A percentile compares a stretch with the other conserved stretches of the same genome.
These are phyloP conservation scores for Phylloporus rhodoxanthus DNA, from an alignment of 768 basidiomycete genomes.

Conservation along the genomic window DNA sequence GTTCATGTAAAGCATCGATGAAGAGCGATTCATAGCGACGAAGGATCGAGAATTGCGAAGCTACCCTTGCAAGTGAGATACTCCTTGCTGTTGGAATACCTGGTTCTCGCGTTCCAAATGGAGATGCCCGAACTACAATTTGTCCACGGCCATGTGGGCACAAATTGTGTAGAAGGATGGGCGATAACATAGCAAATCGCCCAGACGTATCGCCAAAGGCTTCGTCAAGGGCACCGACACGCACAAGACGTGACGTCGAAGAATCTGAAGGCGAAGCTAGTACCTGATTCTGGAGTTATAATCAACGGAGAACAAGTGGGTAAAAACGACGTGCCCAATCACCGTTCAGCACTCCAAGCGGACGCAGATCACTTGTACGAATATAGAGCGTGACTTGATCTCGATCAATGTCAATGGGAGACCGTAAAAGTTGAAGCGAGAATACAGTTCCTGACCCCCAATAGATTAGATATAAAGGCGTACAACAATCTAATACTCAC, in stretches of 20 bases:
- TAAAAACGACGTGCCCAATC: constrained; percentile 60
- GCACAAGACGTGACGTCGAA: constrained; percentile 46
- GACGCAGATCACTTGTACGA: constrained; percentile 56
- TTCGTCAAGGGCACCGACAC: constrained; percentile 49
- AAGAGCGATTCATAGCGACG: constrained; percentile 59
- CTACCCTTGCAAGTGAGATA: constrained; percentile 74
- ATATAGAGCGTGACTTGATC: constrained; percentile 59
- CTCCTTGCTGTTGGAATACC: constrained; percentile 61
- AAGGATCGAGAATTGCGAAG: constrained; percentile 65
- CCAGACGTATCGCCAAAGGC: constrained; percentile 33
- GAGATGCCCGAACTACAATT: constrained; percentile 45
- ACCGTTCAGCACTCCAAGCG: constrained; percentile 60
- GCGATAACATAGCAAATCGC: constrained; percentile 35
- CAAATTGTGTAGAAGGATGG: constrained; percentile 52
- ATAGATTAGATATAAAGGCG: background rate
- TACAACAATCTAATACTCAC: constrained; percentile 2
- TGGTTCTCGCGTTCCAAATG: constrained; percentile 55
- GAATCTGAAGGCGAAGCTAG: constrained; percentile 38
- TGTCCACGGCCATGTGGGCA: constrained; percentile 24
- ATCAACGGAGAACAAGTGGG: background rate
- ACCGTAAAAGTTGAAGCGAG: constrained; percentile 28
- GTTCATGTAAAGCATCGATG: constrained; percentile 52
- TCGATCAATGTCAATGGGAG: constrained; percentile 29
- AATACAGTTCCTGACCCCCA: constrained; percentile 17
- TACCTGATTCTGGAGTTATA: constrained; percentile 36